phyloP scores from a whole-genome alignment of 163 green algal genomes.

The Volvox carteri region DNA sequence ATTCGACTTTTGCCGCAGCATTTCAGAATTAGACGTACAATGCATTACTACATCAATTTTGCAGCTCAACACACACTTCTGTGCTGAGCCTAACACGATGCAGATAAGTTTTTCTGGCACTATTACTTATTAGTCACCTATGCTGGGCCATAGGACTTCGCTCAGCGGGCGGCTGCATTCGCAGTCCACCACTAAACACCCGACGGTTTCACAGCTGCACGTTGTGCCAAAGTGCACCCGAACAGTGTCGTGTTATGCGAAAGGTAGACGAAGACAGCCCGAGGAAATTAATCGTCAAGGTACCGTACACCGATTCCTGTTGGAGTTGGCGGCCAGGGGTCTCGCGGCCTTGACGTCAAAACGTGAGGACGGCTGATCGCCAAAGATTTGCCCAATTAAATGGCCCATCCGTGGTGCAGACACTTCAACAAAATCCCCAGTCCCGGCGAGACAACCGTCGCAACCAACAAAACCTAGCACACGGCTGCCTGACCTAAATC shows the following conservation, averaged over 20 bases:
- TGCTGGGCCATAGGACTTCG: background rate
- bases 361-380: too few relatives aligned
- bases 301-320: background rate
- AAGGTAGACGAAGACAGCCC: background rate
- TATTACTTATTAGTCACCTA: background rate
- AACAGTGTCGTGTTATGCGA: background rate
- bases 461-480: background rate
- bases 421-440: background rate
- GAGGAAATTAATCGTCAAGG: constrained; percentile 4
- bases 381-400: too few relatives aligned
- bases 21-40: background rate
- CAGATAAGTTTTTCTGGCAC: too few relatives aligned
- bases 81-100: too few relatives aligned
- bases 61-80: too few relatives aligned
- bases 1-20: too few relatives aligned
- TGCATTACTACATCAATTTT: background rate
- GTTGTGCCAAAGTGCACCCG: background rate
- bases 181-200: background rate
- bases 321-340: background rate
- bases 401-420: background rate
- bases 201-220: background rate
- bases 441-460: background rate
- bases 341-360: too few relatives aligned
- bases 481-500: background rate
- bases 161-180: background rate